phyloP scores from a whole-genome alignment of 176 grass and related monocot species.

The Phyllostachys edulis region DNA sequence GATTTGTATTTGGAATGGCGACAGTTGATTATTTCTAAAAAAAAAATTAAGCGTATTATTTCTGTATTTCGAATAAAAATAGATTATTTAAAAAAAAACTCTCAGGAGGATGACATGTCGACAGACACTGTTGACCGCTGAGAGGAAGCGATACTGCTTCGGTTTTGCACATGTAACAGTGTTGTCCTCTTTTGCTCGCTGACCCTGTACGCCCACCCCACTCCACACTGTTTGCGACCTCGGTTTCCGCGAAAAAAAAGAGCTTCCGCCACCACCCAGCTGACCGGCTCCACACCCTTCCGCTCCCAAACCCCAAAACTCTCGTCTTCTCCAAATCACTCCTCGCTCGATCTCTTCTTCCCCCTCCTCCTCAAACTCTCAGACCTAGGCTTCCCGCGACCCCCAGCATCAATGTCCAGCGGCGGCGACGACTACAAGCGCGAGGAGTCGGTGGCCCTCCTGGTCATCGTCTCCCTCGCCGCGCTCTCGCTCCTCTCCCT shows the following conservation, averaged over 20 bases:
- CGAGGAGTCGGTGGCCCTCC: slow-evolving; percentile 71
- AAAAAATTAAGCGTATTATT: too few relatives aligned
- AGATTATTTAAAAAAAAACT: too few relatives aligned
- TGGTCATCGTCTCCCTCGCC: slow-evolving; percentile 87
- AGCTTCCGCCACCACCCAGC: neutral
- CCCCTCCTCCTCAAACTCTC: neutral
- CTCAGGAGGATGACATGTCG: too few relatives aligned
- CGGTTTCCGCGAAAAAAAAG: slow-evolving; percentile 24
- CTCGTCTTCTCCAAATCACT: too few relatives aligned
- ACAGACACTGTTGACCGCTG: too few relatives aligned
- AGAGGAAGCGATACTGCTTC: neutral
- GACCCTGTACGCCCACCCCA: neutral
- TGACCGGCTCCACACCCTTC: neutral
- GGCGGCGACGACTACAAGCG: slow-evolving; percentile 60
- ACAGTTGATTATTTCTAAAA: too few relatives aligned
- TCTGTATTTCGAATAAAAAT: too few relatives aligned
- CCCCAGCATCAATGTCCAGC: slow-evolving; percentile 30
- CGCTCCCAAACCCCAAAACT: slow-evolving; percentile 29
- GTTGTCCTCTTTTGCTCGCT: neutral
- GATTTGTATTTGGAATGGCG: too few relatives aligned
- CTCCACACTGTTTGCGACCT: slow-evolving; percentile 18
- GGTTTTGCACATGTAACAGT: neutral
- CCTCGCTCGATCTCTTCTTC: neutral
- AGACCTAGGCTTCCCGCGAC: slow-evolving; percentile 43
- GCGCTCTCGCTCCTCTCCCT: slow-evolving; percentile 77